Percentiles rank a stretch among this genome's conserved stretches.
These are phyloP conservation scores for Mollisiaceae sp. DNA, from an alignment of 2,329 filamentous ascomycete genomes.

Conservation along the genomic window DNA sequence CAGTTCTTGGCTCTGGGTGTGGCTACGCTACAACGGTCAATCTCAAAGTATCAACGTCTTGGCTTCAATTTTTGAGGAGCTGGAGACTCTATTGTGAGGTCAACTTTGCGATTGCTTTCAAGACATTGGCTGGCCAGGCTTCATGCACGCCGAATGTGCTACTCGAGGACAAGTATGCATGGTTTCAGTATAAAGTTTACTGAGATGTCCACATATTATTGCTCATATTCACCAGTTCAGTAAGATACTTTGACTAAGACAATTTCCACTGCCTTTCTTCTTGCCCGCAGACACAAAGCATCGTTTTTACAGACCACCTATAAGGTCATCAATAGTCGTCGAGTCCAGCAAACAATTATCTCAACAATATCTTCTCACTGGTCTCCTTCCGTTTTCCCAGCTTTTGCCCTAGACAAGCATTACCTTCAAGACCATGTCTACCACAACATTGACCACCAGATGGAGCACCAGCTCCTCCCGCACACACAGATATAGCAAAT, in stretches of 20 bases:
- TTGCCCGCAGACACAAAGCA: not conserved
- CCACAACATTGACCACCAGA: constrained; percentile 2
- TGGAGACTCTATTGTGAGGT: not conserved
- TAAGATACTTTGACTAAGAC: not conserved
- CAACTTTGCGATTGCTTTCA: not conserved
- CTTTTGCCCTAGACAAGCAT: not conserved
- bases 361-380: not conserved
- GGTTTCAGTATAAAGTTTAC: not conserved
- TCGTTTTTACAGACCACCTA: not conserved
- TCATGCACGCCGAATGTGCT: not conserved
- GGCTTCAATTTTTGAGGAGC: not conserved
- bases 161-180: not conserved
- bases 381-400: not conserved
- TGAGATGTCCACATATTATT: not conserved
- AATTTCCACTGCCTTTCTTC: constrained; percentile 2
- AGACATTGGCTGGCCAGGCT: not conserved
- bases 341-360: not conserved
- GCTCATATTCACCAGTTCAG: not conserved
- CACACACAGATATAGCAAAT: constrained; percentile 20
- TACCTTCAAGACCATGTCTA: constrained; percentile 12
- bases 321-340: not conserved
- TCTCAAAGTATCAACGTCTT: not conserved
- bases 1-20: not conserved
- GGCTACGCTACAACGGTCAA: not conserved
- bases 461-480: constrained; percentile 9